Conservation (phyloP, 495 filamentous ascomycete species). For the Pyrenula massariospora region DNA sequence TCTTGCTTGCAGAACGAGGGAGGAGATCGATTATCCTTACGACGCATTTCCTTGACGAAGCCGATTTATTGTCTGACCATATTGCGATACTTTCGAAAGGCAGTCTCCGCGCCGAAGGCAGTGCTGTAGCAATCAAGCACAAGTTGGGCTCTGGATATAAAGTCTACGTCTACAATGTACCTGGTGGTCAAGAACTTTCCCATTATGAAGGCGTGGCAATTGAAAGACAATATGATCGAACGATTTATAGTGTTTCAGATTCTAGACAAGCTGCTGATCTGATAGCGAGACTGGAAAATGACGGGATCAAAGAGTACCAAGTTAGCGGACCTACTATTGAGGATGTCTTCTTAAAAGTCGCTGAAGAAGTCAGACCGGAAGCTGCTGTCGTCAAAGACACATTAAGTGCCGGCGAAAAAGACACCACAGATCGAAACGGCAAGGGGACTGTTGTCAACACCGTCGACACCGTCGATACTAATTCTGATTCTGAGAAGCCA, state of each 20-base stretch:
- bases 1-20: constrained; percentile 68
- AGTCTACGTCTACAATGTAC: constrained; percentile 52
- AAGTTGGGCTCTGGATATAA: constrained; percentile 63
- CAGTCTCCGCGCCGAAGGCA: constrained; percentile 54
- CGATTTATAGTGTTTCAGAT: constrained; percentile 52
- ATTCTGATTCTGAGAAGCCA: constrained; percentile 3
- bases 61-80: constrained; percentile 62
- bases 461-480: constrained; percentile 2
- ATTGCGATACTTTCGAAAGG: constrained; percentile 71
- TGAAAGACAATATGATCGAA: constrained; percentile 52
- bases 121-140: constrained; percentile 67
- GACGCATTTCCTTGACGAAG: constrained; percentile 76
- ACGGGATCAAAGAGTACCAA: constrained; percentile 55
- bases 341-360: constrained; percentile 75
- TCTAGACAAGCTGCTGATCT: constrained; percentile 52
- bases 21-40: constrained; percentile 70
- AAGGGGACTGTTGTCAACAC: not conserved
- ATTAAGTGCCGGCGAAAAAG: not conserved
- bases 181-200: constrained; percentile 16
- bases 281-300: constrained; percentile 52
- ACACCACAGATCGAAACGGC: too few relatives aligned
- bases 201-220: constrained; percentile 41
- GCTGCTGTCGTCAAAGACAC: not conserved
- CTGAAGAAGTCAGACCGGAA: constrained; percentile 50
- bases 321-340: constrained; percentile 79